Base-by-base conservation (phyloP, 2,329 filamentous ascomycete species). In the Claviceps sp. region DNA sequence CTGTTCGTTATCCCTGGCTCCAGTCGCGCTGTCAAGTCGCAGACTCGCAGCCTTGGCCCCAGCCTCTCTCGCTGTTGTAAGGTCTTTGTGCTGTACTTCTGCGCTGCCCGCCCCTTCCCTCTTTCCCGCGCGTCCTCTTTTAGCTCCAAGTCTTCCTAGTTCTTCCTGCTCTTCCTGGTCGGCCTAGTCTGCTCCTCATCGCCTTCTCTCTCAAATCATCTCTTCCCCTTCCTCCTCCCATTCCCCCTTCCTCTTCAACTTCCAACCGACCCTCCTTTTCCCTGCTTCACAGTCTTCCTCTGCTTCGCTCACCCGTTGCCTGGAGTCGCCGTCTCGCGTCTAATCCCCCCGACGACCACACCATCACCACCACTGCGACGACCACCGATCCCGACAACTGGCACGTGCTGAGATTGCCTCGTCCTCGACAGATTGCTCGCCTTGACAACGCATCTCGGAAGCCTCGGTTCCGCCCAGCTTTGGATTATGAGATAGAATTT, bases 401-500 rank as follows among this genome's bases (percentile, higher is more conserved):
- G 51, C 51, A 55, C 53, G 45, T 53, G 48, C 40, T 48, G 45
- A 51, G 48, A 45, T 44, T 22, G 43, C 50, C 47, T 51, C 45
- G 51, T 48, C 53, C 34, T 40, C 41, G 46, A 53, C 50, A 34
- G n/a, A 34, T 50, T 47, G 26, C 44, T 50, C 46, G 34, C 46
- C 17, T 46, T 34, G 10, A 11, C 38, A 43, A 34, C 30, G 39
- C 37, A 39, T 30, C 40, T 41, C 46, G 42, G 49, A 55, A 55
- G 52, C 26, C 48, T 44, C 52, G 47, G 39, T 53, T 50, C 44
- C 49, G 30, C 50, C n/a, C 44, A 50, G 49, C 49, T 59, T 63
- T 61, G 59, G 64, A 63, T 59, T 65, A 66, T 66, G 64, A 61
- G 62, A 59, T 66, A 66, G 63, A 56, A 58, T 64, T 65, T 65